Evolutionary conservation across 345 rosid species (phyloP).

Genomic region (Hypericum androsaemum): DNA sequence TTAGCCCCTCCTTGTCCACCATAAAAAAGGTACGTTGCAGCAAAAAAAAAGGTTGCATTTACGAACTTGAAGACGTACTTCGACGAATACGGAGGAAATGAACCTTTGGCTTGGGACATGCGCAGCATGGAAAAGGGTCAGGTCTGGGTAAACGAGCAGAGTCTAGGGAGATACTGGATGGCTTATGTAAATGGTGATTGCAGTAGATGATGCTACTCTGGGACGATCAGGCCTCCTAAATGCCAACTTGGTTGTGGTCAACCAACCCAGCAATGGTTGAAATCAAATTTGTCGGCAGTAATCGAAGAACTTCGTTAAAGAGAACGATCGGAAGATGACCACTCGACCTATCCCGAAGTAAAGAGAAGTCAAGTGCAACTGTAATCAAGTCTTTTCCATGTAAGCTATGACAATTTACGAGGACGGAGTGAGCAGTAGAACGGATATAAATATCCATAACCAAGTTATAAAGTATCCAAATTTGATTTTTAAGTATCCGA

Average conservation of each 20-base stretch:
- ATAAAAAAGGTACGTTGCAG: too few relatives aligned
- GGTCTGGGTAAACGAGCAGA: constrained; percentile 84
- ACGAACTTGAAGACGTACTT: constrained; percentile 50
- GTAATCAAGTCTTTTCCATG: too few relatives aligned
- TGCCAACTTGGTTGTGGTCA: constrained; percentile 75
- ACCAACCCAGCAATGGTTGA: constrained; percentile 81
- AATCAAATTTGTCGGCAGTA: constrained; percentile 50
- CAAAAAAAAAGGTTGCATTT: too few relatives aligned
- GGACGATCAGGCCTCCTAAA: constrained; percentile 54
- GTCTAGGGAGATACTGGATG: constrained; percentile 91
- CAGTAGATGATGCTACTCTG: constrained; percentile 45
- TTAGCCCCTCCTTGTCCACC: too few relatives aligned
- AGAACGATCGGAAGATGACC: constrained; percentile 27
- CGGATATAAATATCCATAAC: too few relatives aligned
- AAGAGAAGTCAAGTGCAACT: neutral
- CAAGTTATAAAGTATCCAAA: too few relatives aligned
- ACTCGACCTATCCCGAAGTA: neutral
- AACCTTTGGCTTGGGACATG: constrained; percentile 80
- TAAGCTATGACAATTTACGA: too few relatives aligned
- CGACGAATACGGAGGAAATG: constrained; percentile 56
- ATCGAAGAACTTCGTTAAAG: constrained; percentile 88
- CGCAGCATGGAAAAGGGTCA: constrained; percentile 96
- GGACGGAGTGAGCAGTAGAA: too few relatives aligned
- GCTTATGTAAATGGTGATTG: constrained; percentile 71
- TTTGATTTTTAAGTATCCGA: too few relatives aligned